phyloP scores from a whole-genome alignment of 2,329 filamentous ascomycete species.

The Diaporthe sp. region DNA sequence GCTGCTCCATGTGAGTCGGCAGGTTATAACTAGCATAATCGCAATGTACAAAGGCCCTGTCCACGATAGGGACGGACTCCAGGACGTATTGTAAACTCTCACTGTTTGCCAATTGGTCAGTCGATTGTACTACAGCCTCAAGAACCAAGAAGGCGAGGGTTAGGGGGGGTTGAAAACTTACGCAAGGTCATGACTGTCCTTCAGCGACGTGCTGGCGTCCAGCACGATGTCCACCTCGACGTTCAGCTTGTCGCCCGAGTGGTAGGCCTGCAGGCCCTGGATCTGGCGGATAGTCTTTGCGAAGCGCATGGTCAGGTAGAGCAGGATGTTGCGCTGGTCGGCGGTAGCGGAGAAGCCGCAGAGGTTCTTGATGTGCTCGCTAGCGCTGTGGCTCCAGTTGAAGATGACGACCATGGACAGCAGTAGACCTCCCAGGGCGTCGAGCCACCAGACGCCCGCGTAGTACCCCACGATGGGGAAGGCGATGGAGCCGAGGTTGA shows the following conservation, averaged over 20 bases:
- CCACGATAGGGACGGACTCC: conserved; percentile 85
- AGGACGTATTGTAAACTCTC: conserved; percentile 87
- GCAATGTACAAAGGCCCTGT: conserved; percentile 78
- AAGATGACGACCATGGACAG: conserved; percentile 84
- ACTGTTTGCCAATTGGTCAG: conserved; percentile 47
- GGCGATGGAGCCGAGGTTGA: conserved; percentile 90
- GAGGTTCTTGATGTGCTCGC: conserved; percentile 84
- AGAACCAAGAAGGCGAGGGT: conserved; percentile 4
- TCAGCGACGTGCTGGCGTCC: conserved; percentile 79
- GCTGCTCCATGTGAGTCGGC: conserved; percentile 69
- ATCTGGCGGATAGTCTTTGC: conserved; percentile 89
- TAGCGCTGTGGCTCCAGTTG: conserved; percentile 82
- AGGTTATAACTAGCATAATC: conserved; percentile 75
- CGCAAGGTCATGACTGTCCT: conserved; percentile 85
- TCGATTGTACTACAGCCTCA: neutral
- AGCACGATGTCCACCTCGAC: conserved; percentile 87
- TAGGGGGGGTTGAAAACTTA: conserved; percentile 36
- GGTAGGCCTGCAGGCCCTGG: conserved; percentile 87
- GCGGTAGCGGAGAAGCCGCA: conserved; percentile 84
- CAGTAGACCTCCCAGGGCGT: conserved; percentile 82
- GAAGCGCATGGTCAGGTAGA: conserved; percentile 95
- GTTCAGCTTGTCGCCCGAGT: conserved; percentile 87
- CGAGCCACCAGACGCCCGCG: conserved; percentile 85
- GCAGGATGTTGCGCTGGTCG: conserved; percentile 85
- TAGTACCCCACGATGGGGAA: conserved; percentile 88